Evolutionary conservation across 1,284 basidiomycete genomes (phyloP), one percentile per base, ranked within the genome.

Genomic region (Trichosporon coremiiforme): DNA sequence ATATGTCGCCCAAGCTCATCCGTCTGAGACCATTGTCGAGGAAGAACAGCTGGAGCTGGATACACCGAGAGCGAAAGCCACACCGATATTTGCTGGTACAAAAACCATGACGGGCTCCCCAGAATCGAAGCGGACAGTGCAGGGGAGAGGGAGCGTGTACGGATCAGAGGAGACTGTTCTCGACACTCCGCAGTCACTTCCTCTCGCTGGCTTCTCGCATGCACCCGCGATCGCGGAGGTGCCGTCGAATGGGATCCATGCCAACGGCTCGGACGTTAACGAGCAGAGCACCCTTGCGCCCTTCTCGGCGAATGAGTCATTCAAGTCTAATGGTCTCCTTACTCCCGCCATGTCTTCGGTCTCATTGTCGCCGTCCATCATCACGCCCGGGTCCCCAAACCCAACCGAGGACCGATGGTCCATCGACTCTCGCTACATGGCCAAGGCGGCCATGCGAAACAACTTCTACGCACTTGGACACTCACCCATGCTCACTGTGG

Each of bases 401-500:
- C 68, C 69, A 12, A 13, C 50, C 17, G 67, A 70, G 15, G 68
- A 69, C 13, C 65, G 65, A 12, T 67, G 60, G 62, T 68, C 68
- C 0, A 41, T 68, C 31, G 71, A 72, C 13, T 69, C 69, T 33
- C 67, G 67, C 1, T 45, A 22, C 7, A 66, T 66, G 13, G 63
- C 64, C 31, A 68, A 68, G 20, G 17, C 66, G 2, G 36, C 64
- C 1, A 17, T 41, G 17, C 66, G 68, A 4, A 64, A 62, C 33
- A 67, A 62, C 17, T 70, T 72, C 67, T 72, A 72, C 31, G 71
- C 68, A 0, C 65, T 72, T 1, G 71, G 71, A 33, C 71, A 72
- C 55, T 67, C 69, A 2, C 71, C 71, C 3, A 38, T 65, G 38
- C 55, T 72, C 10, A 70, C 67, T 1, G 66, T 66, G 1, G 31